Percentiles rank a stretch among this genome's conserved stretches.
These are phyloP conservation scores for Xylariomycetidae sp. DNA, from an alignment of 2,329 filamentous ascomycete species.

Conservation along the genomic window DNA sequence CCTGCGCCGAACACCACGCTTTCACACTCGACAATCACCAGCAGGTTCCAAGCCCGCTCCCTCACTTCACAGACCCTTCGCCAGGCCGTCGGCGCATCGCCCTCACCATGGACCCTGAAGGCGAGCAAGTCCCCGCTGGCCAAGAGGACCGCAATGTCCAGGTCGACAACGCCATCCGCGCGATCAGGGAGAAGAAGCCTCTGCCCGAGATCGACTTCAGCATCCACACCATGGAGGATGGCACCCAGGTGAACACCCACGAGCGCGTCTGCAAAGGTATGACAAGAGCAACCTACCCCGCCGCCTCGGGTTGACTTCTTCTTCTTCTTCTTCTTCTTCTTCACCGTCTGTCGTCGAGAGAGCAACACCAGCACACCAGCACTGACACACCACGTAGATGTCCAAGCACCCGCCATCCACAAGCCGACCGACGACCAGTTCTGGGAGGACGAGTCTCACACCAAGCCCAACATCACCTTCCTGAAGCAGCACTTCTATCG, in stretches of 20 bases:
- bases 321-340: too few relatives aligned
- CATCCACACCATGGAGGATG: constrained; percentile 97
- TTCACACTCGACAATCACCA: too few relatives aligned
- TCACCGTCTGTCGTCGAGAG: constrained; percentile 4
- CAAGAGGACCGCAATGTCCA: constrained; percentile 46
- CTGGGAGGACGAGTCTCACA: constrained; percentile 76
- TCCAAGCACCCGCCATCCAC: constrained; percentile 92
- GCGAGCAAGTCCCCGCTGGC: constrained; percentile 28
- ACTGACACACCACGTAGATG: constrained; percentile 55
- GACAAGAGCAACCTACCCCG: constrained; percentile 20
- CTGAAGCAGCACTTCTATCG: constrained; percentile 98
- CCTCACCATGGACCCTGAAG: constrained; percentile 45
- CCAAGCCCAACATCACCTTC: constrained; percentile 88
- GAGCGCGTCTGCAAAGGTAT: constrained; percentile 98
- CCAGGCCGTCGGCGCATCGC: constrained; percentile 18
- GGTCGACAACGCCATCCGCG: constrained; percentile 86
- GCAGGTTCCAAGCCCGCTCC: too few relatives aligned
- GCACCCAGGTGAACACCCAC: constrained; percentile 85
- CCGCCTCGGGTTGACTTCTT: too few relatives aligned
- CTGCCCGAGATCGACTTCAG: constrained; percentile 98
- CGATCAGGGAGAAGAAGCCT: constrained; percentile 90
- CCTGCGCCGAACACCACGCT: too few relatives aligned
- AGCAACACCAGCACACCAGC: constrained; percentile 8
- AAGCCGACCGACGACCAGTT: constrained; percentile 93
- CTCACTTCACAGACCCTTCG: constrained; percentile 5